These are phyloP conservation scores for Mucor velutinosus DNA, from an alignment of 371 early-diverging fungal species.

Conservation along the genomic window DNA sequence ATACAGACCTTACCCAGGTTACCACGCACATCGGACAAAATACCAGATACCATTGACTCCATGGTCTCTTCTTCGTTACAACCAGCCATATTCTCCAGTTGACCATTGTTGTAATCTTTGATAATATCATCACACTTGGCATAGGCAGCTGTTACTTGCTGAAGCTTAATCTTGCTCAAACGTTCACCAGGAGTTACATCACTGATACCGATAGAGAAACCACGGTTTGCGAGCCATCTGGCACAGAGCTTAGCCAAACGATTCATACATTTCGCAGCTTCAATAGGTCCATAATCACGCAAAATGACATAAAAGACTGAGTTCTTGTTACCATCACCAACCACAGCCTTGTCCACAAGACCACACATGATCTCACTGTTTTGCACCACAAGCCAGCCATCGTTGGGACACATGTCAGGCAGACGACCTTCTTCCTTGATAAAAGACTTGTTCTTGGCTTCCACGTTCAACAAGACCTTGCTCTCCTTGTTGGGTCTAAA, in stretches of 20 bases:
- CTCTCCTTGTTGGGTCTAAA: slow-evolving; percentile 82
- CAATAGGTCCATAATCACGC: slow-evolving; percentile 88
- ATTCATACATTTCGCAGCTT: slow-evolving; percentile 94
- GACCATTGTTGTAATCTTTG: slow-evolving; percentile 67
- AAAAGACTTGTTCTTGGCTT: slow-evolving; percentile 84
- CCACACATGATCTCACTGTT: slow-evolving; percentile 97
- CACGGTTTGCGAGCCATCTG: slow-evolving; percentile 91
- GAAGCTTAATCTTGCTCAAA: slow-evolving; percentile 79
- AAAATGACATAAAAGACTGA: slow-evolving; percentile 93
- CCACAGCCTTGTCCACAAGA: slow-evolving; percentile 91
- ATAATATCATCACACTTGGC: slow-evolving; percentile 86
- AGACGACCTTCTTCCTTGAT: slow-evolving; percentile 59
- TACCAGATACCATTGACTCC: slow-evolving; percentile 89
- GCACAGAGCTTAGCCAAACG: slow-evolving; percentile 91
- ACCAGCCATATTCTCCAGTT: slow-evolving; percentile 86
- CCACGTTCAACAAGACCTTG: slow-evolving; percentile 80
- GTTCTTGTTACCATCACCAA: slow-evolving; percentile 97
- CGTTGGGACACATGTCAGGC: slow-evolving; percentile 87
- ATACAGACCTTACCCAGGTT: slow-evolving; percentile 95
- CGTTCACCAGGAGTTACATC: slow-evolving; percentile 94
- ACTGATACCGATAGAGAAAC: slow-evolving; percentile 98
- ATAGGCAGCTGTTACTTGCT: slow-evolving; percentile 82
- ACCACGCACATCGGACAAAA: slow-evolving; percentile 94
- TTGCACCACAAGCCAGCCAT: slow-evolving; percentile 84
- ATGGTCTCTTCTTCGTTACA: slow-evolving; percentile 89